Percentiles rank a stretch among this genome's conserved stretches.
Evolutionary conservation across 2,329 filamentous ascomycete genomes (phyloP).

Genomic region (Bisporella sp.): DNA sequence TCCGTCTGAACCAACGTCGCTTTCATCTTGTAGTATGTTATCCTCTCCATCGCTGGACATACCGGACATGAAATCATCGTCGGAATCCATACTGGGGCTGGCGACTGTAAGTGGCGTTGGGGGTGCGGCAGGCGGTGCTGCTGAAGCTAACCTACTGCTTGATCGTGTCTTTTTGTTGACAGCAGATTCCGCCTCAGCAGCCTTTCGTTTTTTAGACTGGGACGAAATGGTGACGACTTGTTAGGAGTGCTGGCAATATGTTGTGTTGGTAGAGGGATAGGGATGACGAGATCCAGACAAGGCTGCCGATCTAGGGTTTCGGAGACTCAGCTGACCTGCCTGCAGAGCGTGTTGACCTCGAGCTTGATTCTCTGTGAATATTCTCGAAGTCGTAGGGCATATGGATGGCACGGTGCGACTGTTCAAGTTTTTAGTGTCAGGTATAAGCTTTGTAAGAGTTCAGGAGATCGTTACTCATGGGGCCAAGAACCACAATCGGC

Average conservation of each 20-base stretch:
- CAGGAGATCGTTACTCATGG: too few relatives aligned
- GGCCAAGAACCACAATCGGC: too few relatives aligned
- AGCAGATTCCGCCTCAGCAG: constrained; percentile 34
- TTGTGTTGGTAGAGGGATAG: neutral
- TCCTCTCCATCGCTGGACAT: constrained; percentile 68
- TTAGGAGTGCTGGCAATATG: neutral
- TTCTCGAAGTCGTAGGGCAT: too few relatives aligned
- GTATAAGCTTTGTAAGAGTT: too few relatives aligned
- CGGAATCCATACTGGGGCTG: constrained; percentile 75
- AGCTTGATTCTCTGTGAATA: too few relatives aligned
- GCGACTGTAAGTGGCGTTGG: constrained; percentile 49
- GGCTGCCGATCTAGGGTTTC: too few relatives aligned
- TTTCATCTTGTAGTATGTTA: constrained; percentile 66
- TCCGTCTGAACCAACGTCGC: constrained; percentile 59
- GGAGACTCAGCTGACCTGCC: too few relatives aligned
- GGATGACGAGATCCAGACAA: neutral
- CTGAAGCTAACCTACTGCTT: constrained; percentile 30
- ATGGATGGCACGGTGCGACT: too few relatives aligned
- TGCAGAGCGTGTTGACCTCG: too few relatives aligned
- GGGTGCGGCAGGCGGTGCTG: constrained; percentile 33
- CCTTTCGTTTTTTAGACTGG: constrained; percentile 44
- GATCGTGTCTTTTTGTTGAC: constrained; percentile 27
- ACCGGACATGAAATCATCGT: constrained; percentile 87
- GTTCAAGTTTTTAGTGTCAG: too few relatives aligned
- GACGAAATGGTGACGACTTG: constrained; percentile 43